Base-by-base conservation (phyloP, 352 stramenopile genomes). In the Phytopythium oedochilum region DNA sequence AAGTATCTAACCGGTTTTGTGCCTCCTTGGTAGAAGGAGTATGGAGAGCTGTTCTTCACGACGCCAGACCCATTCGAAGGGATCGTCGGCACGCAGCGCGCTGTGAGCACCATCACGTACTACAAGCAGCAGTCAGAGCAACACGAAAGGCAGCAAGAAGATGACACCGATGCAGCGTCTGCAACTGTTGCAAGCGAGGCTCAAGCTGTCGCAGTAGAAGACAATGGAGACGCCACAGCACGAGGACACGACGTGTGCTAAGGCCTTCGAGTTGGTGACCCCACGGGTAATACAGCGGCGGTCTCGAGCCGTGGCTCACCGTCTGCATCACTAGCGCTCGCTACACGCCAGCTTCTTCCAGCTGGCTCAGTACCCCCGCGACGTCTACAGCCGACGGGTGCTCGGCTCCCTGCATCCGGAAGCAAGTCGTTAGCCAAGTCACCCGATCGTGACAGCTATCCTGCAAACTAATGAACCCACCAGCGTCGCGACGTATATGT, bases 51-150 rank as follows among this genome's bases (percentile, higher is more conserved):
- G 32, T 83, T 73, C 36, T 93, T 89, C 31, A 65, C 70, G 38
- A 90, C 63, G 45, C 64, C 71, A 0, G 83, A 93, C 59, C 80
- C 81, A 42, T 93, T 93, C 48, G 73, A 81, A 23, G 39, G 53
- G 5, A 76, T 91, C 28, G 83, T 91, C 20, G 55, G 69, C 9
- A 84, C 68, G 55, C 39, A 73, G 34, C 74, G 66, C 28, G 56
- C 81, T 49, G 53, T 92, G 14, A 80, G 67, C 32, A 92, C 78
- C n/a, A 83, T 89, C 49, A 89, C 71, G 12, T 82, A 76, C 28
- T 44, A 63, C 20, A 60, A 69, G 12, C 35, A 68, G 43, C 63
- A 70, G 26, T 17, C 68, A 32, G 54, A 43, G 36, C 60, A 51
- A 28, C 29, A 32, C 25, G 48, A 39, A 6, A 61, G 73, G n/a